Base-by-base conservation (phyloP, 2,329 filamentous ascomycete genomes). In the Blastomyces percursus region DNA sequence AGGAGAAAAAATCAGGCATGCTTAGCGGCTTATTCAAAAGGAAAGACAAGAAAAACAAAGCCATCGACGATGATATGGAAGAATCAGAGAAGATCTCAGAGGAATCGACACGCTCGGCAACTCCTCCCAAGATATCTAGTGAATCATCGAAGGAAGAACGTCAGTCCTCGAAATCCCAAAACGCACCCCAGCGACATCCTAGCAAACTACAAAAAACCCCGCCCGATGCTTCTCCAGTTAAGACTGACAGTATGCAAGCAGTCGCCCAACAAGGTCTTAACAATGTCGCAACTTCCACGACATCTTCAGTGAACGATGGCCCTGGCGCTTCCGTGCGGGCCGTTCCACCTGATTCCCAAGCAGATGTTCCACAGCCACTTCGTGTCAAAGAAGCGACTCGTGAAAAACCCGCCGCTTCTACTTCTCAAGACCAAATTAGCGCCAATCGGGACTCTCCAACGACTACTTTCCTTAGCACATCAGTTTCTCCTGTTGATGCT, bases 181-280 rank as follows among this genome's bases (percentile, higher is more conserved):
- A 63, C 12, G 69, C 68, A 51, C 76, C 80, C 11, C 84, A 87
- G 66, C 80, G 85, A 64, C 80, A 83, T 62, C 74, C 83, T 3
- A 85, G 83, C 76, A 91, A 90, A 73, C 77, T 91, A 60, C 87
- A 90, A 69, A 91, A 91, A 73, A 82, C 82, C 63, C 81, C 83
- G n/a, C 70, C 72, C 19, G 73, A 69, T 27, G 56, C 69, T 19
- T 73, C 74, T 38, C 67, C 72, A 24, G 68, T 65, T 73, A 80
- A 76, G 52, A 76, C 77, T 56, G 76, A 75, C 38, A 64, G 65
- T 2, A 62, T 67, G 21, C 76, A 81, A 65, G 78, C 79, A 2
- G 76, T 78, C 55, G 68, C 72, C 59, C 76, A 60, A 65, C 71
- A 62, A 73, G 74, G 68, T 32, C 63, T 68, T 48, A 64, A 61